These are phyloP conservation scores for Thielaviopsis musarum DNA, from an alignment of 2,329 filamentous ascomycete species.

Conservation along the genomic window DNA sequence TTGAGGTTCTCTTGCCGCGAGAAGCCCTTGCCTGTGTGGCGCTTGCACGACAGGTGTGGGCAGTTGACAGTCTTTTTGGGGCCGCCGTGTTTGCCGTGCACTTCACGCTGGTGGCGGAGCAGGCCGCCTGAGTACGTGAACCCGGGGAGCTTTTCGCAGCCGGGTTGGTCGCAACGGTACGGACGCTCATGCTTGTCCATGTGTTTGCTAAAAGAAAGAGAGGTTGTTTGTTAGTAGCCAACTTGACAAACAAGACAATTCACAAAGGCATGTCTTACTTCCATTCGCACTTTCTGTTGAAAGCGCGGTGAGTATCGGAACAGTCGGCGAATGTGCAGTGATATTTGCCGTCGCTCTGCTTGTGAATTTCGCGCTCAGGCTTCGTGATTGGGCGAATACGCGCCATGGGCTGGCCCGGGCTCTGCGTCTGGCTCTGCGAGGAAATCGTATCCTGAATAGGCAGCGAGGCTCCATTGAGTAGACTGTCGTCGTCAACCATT, in stretches of 20 bases:
- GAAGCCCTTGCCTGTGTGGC: conserved; percentile 75
- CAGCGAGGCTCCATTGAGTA: not conserved
- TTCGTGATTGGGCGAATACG: conserved; percentile 40
- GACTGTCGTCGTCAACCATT: not conserved
- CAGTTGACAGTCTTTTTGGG: conserved; percentile 80
- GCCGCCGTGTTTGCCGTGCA: conserved; percentile 78
- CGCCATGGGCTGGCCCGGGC: conserved; percentile 10
- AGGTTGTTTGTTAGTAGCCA: conserved; percentile 15
- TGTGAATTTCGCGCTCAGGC: conserved; percentile 37
- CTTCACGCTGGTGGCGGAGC: conserved; percentile 78
- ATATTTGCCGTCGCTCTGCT: conserved; percentile 59
- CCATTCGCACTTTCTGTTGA: conserved; percentile 81
- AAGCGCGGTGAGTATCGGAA: conserved; percentile 44
- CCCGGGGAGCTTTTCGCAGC: conserved; percentile 79
- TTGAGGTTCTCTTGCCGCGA: conserved; percentile 87
- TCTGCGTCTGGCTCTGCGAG: not conserved
- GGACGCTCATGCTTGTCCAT: conserved; percentile 97
- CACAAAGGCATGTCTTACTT: conserved; percentile 42
- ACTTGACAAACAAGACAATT: not conserved
- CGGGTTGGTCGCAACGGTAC: conserved; percentile 68
- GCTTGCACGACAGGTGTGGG: conserved; percentile 73
- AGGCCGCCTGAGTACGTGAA: conserved; percentile 93
- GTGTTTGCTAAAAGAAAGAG: conserved; percentile 51
- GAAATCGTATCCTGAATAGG: not conserved
- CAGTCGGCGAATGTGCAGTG: conserved; percentile 59